Percentiles rank a stretch among this genome's conserved stretches.
Evolutionary conservation across 352 stramenopile genomes (phyloP).

Genomic region (Phytophthora foliorum): DNA sequence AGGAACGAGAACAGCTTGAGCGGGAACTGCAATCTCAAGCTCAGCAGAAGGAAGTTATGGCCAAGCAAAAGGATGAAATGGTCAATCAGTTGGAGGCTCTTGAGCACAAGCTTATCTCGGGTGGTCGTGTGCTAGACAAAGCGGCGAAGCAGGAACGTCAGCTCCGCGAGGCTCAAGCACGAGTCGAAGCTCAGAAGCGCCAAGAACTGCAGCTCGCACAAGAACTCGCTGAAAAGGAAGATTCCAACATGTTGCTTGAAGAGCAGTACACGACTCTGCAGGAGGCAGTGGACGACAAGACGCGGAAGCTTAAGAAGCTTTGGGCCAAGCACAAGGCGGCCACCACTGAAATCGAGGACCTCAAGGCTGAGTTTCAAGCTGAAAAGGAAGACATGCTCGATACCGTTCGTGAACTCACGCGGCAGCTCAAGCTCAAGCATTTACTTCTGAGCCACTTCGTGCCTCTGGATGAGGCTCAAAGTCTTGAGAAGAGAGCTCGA

Average conservation of each 20-base stretch:
- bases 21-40: slow-evolving; percentile 89
- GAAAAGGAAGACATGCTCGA: slow-evolving; percentile 97
- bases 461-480: slow-evolving; percentile 68
- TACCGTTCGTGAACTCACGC: slow-evolving; percentile 94
- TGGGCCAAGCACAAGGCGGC: slow-evolving; percentile 94
- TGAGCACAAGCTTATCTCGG: slow-evolving; percentile 90
- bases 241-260: slow-evolving; percentile 93
- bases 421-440: slow-evolving; percentile 96
- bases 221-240: slow-evolving; percentile 94
- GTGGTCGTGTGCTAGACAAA: slow-evolving; percentile 95
- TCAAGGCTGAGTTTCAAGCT: slow-evolving; percentile 93
- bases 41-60: slow-evolving; percentile 83
- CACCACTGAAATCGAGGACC: slow-evolving; percentile 92
- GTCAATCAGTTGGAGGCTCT: slow-evolving; percentile 84
- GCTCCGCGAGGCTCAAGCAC: slow-evolving; percentile 90
- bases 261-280: slow-evolving; percentile 92
- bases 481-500: slow-evolving; percentile 84
- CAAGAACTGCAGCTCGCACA: slow-evolving; percentile 88
- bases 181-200: slow-evolving; percentile 87
- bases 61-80: slow-evolving; percentile 93
- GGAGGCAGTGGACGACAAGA: slow-evolving; percentile 96
- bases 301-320: slow-evolving; percentile 96
- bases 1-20: slow-evolving; percentile 89
- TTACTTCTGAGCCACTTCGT: slow-evolving; percentile 93
- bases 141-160: slow-evolving; percentile 94